phyloP scores from a whole-genome alignment of 805 yeast genomes.

The Saturnispora kantuleensis region DNA sequence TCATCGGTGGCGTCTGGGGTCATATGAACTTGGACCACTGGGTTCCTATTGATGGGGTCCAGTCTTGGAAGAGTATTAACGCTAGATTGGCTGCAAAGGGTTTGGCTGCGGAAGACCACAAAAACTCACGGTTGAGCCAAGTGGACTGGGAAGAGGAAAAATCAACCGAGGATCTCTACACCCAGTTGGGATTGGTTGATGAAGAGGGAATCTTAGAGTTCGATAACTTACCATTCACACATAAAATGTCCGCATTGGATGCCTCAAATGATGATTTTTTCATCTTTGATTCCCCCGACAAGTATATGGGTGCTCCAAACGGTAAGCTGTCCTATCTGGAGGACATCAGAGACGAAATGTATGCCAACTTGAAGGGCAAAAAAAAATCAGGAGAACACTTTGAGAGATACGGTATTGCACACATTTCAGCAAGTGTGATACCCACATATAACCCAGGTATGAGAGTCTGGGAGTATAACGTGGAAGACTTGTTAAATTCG shows the following conservation, averaged over 20 bases:
- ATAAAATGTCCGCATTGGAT: not conserved
- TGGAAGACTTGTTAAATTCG: constrained; percentile 15
- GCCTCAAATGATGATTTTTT: constrained; percentile 20
- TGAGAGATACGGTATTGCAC: constrained; percentile 61
- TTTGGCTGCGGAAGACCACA: constrained; percentile 9
- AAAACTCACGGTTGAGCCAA: constrained; percentile 18
- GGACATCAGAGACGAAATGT: constrained; percentile 44
- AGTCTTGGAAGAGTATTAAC: constrained; percentile 48
- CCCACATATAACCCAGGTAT: constrained; percentile 82
- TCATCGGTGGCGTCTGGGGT: constrained; percentile 76
- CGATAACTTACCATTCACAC: constrained; percentile 5
- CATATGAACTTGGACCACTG: constrained; percentile 89
- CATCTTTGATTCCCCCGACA: constrained; percentile 14
- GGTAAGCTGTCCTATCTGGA: constrained; percentile 58
- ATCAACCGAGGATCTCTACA: constrained; percentile 11
- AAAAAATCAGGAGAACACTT: constrained; percentile 33
- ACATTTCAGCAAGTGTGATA: constrained; percentile 62
- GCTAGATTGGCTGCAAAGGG: constrained; percentile 18
- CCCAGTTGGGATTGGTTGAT: constrained; percentile 5
- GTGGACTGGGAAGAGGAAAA: constrained; percentile 6
- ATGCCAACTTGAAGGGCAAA: constrained; percentile 38
- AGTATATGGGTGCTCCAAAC: constrained; percentile 55
- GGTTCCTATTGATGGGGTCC: constrained; percentile 61
- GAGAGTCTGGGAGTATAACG: constrained; percentile 81
- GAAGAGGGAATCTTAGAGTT: not conserved